Percentiles rank a stretch among this genome's conserved stretches.
Conservation (phyloP, 2,329 filamentous ascomycete genomes). For the Byssoonygena ceratinophila region DNA sequence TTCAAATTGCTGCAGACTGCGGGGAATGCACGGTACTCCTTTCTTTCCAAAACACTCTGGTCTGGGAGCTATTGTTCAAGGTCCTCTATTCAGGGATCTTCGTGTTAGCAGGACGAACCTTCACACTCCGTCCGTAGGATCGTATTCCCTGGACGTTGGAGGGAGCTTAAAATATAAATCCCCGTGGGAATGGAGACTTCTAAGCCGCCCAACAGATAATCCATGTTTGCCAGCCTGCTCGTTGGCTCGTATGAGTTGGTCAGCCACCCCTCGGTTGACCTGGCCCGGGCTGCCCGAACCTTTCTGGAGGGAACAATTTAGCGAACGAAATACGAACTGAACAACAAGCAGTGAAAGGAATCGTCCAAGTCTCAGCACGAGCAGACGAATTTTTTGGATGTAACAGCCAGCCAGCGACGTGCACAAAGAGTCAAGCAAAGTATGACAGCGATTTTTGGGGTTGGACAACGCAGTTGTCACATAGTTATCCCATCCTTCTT, state of each 20-base stretch:
- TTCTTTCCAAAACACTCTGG: neutral
- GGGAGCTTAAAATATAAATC: neutral
- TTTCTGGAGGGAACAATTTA: neutral
- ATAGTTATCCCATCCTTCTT: neutral
- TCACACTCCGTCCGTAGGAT: neutral
- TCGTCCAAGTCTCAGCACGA: neutral
- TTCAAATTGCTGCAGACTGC: no score
- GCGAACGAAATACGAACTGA: neutral
- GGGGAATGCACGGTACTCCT: no score
- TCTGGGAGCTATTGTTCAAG: no score
- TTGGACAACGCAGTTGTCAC: neutral
- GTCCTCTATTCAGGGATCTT: neutral
- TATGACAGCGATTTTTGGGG: neutral
- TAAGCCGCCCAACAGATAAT: neutral
- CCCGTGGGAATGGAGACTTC: neutral
- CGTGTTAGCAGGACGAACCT: neutral
- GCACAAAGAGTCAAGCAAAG: neutral
- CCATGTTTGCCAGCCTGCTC: neutral
- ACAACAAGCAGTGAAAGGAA: neutral
- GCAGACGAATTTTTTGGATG: neutral
- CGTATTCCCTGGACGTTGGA: neutral
- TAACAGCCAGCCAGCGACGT: neutral
- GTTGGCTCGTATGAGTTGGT: neutral
- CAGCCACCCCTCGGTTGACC: neutral
- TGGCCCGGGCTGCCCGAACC: neutral